A percentile compares a stretch with the other conserved stretches of the same genome.
Conservation (phyloP, 192 early-diverging fungal genomes). For the Coemansia reversa region DNA sequence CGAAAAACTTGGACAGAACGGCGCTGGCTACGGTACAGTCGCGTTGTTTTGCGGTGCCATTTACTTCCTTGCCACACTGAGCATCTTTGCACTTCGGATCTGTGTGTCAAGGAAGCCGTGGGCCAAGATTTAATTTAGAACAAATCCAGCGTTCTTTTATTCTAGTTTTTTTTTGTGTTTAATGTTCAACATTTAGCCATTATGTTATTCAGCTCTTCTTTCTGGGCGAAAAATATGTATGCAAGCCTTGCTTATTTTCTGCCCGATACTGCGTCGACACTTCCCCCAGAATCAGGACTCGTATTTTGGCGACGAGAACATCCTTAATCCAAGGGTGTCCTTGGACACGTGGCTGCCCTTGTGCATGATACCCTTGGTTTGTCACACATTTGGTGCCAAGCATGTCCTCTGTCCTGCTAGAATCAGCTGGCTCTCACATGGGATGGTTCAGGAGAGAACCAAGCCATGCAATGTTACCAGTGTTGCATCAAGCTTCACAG, state of each 20-base stretch:
- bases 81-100: slow-evolving; percentile 52
- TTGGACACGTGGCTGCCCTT: background rate
- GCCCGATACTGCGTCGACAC: too few relatives aligned
- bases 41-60: slow-evolving; percentile 52
- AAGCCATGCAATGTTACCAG: background rate
- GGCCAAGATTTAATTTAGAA: slow-evolving; percentile 32
- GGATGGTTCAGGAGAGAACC: background rate
- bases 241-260: background rate
- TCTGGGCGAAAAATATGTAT: background rate
- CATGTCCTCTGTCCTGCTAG: background rate
- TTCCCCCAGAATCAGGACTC: background rate
- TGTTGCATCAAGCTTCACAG: background rate
- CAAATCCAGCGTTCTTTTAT: background rate
- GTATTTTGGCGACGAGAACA: background rate
- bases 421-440: background rate
- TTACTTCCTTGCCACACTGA: slow-evolving; percentile 49
- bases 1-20: slow-evolving; percentile 50
- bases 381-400: background rate
- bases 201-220: background rate
- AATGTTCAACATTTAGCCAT: background rate
- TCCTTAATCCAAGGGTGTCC: background rate
- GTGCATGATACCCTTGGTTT: background rate
- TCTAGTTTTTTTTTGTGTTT: slow-evolving; percentile 6
- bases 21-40: slow-evolving; percentile 48
- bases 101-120: slow-evolving; percentile 43